A percentile compares a stretch with the other conserved stretches of the same genome.
phyloP scores from a whole-genome alignment of 306 rosid genomes.

The Citrullus mucosospermus region DNA sequence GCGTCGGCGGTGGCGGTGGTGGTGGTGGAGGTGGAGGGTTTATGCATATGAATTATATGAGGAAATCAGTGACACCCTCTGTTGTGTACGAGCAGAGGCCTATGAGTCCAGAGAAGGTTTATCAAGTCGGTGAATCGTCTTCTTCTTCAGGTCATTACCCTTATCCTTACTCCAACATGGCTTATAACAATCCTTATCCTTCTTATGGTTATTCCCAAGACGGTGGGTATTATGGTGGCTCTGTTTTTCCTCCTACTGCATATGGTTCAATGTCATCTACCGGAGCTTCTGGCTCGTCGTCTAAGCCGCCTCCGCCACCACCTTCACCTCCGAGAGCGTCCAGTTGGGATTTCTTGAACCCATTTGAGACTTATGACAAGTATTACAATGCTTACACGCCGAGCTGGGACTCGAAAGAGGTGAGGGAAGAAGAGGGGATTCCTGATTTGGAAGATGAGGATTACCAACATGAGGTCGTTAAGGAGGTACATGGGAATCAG shows the following conservation, averaged over 20 bases:
- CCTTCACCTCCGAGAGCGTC: constrained; percentile 76
- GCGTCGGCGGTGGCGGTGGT: background rate
- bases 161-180: constrained; percentile 7
- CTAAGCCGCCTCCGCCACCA: constrained; percentile 63
- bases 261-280: constrained; percentile 22
- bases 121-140: constrained; percentile 60
- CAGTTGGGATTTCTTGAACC: constrained; percentile 66
- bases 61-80: constrained; percentile 51
- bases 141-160: constrained; percentile 23
- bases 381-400: constrained; percentile 47
- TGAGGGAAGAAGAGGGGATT: constrained; percentile 89
- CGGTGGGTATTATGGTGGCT: constrained; percentile 24
- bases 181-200: constrained; percentile 16
- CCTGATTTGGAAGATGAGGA: constrained; percentile 93
- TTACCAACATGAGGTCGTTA: constrained; percentile 61
- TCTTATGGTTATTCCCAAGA: constrained; percentile 27
- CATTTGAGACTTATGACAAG: constrained; percentile 35
- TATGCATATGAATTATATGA: constrained; percentile 56
- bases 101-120: constrained; percentile 23
- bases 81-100: constrained; percentile 58
- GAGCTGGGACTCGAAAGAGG: constrained; percentile 62
- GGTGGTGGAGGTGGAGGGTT: constrained; percentile 15
- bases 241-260: constrained; percentile 18
- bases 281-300: constrained; percentile 21
- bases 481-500: constrained; percentile 58